A percentile compares a stretch with the other conserved stretches of the same genome.
phyloP scores from a whole-genome alignment of 1,139 yeast species.

The Sugiyamaella japonica region DNA sequence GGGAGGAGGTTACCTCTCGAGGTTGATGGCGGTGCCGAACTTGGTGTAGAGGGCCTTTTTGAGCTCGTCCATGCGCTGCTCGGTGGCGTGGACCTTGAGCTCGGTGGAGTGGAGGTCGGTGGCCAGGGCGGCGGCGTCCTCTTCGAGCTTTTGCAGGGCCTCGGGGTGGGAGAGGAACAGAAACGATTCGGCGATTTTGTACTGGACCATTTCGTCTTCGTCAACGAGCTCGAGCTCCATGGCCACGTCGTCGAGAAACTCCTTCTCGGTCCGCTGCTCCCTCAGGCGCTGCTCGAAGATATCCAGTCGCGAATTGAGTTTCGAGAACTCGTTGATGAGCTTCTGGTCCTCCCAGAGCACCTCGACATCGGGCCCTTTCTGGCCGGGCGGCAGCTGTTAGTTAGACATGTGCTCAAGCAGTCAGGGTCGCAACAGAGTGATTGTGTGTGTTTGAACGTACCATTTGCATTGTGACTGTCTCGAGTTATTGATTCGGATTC shows the following conservation, averaged over 20 bases:
- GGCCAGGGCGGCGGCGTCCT: conserved; percentile 55
- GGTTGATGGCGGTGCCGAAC: conserved; percentile 85
- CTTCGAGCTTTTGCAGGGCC: conserved; percentile 66
- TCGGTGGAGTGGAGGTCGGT: conserved; percentile 51
- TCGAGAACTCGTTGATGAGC: conserved; percentile 83
- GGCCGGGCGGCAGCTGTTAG: conserved; percentile 12
- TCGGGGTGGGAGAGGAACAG: conserved; percentile 63
- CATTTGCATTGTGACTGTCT: conserved; percentile 3
- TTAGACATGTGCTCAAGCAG: not conserved
- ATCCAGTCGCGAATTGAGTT: conserved; percentile 70
- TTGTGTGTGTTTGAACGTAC: too few relatives aligned
- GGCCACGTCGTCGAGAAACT: conserved; percentile 82
- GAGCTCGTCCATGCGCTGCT: conserved; percentile 55
- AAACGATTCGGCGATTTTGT: conserved; percentile 76
- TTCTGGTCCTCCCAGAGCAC: conserved; percentile 90
- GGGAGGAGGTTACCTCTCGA: conserved; percentile 48
- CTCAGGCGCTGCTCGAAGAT: conserved; percentile 53
- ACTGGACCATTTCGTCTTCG: conserved; percentile 60
- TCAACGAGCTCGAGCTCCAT: conserved; percentile 84
- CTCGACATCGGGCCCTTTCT: conserved; percentile 46
- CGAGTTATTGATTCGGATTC: not conserved
- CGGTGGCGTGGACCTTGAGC: conserved; percentile 51
- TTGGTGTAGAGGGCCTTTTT: conserved; percentile 80
- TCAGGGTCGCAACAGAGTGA: too few relatives aligned
- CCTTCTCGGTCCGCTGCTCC: conserved; percentile 66